phyloP scores from a whole-genome alignment of 768 basidiomycete species.

The Amanita exitialis region DNA sequence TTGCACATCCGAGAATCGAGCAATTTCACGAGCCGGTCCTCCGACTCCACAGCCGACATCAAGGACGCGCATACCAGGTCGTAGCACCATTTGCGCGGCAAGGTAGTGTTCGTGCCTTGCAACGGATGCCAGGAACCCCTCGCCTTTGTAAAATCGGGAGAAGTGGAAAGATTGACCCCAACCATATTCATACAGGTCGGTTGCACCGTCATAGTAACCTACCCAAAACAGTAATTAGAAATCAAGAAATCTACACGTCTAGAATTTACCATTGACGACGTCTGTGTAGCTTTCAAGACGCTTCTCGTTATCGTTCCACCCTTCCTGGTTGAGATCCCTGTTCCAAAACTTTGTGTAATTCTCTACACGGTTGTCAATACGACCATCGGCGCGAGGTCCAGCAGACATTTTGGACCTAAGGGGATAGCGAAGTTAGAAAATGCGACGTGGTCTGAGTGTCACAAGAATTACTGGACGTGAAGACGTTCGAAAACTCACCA shows the following conservation, averaged over 20 bases:
- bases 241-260: neutral
- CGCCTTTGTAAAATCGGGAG: conserved; percentile 93
- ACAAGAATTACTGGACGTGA: too few relatives aligned
- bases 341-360: conserved; percentile 93
- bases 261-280: conserved; percentile 73
- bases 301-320: conserved; percentile 51
- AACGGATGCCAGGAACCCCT: conserved; percentile 60
- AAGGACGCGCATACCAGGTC: conserved; percentile 89
- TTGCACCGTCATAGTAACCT: conserved; percentile 98
- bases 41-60: conserved; percentile 99
- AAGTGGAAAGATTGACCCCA: conserved; percentile 94
- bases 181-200: conserved; percentile 90
- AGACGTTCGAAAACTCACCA: neutral
- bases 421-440: neutral
- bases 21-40: conserved; percentile 93
- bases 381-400: conserved; percentile 37
- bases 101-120: conserved; percentile 99
- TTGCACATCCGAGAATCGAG: conserved; percentile 76
- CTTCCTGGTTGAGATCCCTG: conserved; percentile 66
- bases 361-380: conserved; percentile 58
- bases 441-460: neutral
- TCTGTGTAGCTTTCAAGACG: conserved; percentile 81
- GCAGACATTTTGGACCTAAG: conserved; percentile 2
- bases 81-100: conserved; percentile 73
- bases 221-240: neutral